Conservation (phyloP, 441 rosid species). For the Adansonia madagascariensis region DNA sequence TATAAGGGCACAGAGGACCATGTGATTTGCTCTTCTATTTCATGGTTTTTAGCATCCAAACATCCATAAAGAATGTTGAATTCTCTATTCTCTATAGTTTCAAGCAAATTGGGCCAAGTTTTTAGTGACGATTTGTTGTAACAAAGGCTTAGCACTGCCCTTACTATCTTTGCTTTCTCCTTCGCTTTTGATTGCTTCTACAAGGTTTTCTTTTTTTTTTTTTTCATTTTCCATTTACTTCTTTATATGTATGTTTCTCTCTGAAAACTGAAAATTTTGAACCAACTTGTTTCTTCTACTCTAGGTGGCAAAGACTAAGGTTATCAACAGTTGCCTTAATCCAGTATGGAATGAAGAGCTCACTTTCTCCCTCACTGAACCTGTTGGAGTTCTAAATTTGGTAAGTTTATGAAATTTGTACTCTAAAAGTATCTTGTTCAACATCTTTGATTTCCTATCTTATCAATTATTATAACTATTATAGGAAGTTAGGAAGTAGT, state of each 20-base stretch:
- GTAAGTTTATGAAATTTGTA: constrained; percentile 41
- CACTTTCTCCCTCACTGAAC: constrained; percentile 71
- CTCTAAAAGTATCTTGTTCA: constrained; percentile 7
- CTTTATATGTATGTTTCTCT: background rate
- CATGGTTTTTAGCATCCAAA: background rate
- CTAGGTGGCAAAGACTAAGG: constrained; percentile 95
- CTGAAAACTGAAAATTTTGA: background rate
- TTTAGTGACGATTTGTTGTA: background rate
- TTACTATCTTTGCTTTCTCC: background rate
- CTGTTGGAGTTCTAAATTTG: constrained; percentile 62
- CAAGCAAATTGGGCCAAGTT: background rate
- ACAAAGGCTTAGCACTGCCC: background rate
- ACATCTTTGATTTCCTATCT: background rate
- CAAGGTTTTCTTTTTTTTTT: background rate
- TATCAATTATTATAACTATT: background rate
- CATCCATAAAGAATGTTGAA: background rate
- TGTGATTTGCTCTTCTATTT: background rate
- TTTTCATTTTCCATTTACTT: background rate
- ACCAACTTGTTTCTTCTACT: constrained; percentile 21
- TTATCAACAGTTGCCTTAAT: constrained; percentile 86
- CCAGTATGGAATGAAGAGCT: constrained; percentile 96
- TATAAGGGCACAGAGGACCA: background rate
- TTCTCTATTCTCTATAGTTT: background rate
- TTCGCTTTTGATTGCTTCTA: constrained; percentile 7
- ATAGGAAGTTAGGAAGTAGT: background rate